Conservation (phyloP, 2,329 filamentous ascomycete genomes). For the Myriosclerotinia scirpicola region DNA sequence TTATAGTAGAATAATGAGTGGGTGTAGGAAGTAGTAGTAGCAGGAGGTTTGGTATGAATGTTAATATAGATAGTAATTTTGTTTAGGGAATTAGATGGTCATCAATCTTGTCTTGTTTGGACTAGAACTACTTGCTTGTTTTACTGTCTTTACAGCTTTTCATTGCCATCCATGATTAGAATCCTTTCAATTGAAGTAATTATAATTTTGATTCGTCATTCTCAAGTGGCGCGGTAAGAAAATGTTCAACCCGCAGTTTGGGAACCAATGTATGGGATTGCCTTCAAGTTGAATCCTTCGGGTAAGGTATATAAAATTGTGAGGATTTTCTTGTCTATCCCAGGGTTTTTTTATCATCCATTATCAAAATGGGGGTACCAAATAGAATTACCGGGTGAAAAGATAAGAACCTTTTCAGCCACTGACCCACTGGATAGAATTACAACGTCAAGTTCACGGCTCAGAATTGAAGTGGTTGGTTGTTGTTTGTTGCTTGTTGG, state of each 20-base stretch:
- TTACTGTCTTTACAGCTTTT: background rate
- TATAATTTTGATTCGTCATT: background rate
- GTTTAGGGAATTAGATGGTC: background rate
- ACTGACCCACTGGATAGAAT: conserved; percentile 11
- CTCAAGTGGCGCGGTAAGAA: background rate
- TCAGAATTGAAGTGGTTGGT: conserved; percentile 11
- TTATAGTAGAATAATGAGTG: too few relatives aligned
- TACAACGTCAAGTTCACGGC: background rate
- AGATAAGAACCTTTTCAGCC: conserved; percentile 22
- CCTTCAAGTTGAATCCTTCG: background rate
- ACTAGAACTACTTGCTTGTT: background rate
- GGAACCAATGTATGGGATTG: background rate
- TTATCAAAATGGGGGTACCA: background rate
- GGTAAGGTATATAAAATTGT: background rate
- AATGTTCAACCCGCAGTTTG: conserved; percentile 5
- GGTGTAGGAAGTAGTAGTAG: background rate
- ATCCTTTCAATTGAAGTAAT: background rate
- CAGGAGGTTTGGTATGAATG: background rate
- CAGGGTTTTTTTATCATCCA: background rate
- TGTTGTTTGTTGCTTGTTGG: background rate
- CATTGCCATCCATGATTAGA: background rate
- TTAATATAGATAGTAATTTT: background rate
- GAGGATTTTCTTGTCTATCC: too few relatives aligned
- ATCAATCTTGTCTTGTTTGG: background rate
- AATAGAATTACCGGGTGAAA: conserved; percentile 12